A percentile compares a stretch with the other conserved stretches of the same genome.
These are phyloP conservation scores for Microbotryum silenes-acaulis DNA, from an alignment of 1,284 basidiomycete species.

Conservation along the genomic window DNA sequence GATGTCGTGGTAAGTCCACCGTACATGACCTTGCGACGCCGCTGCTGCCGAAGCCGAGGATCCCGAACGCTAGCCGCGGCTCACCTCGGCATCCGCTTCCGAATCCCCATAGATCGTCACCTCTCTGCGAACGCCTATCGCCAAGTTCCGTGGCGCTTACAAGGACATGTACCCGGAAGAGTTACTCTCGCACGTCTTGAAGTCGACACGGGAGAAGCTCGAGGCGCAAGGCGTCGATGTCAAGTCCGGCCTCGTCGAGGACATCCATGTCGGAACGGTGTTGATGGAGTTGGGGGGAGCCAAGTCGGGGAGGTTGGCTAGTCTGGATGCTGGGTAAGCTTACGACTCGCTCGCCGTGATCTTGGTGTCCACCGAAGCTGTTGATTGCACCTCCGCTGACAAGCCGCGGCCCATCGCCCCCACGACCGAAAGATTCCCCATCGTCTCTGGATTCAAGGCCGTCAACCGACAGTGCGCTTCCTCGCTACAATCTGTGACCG, in stretches of 20 bases:
- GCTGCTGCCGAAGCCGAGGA: too few relatives aligned
- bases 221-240: constrained; percentile 39
- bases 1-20: constrained; percentile 23
- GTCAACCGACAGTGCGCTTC: constrained; percentile 43
- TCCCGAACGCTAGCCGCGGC: background rate
- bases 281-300: constrained; percentile 43
- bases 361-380: constrained; percentile 9
- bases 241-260: constrained; percentile 36
- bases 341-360: constrained; percentile 22
- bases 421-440: constrained; percentile 24
- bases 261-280: constrained; percentile 42
- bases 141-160: constrained; percentile 38
- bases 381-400: constrained; percentile 1
- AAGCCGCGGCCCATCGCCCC: background rate
- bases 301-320: constrained; percentile 40
- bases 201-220: constrained; percentile 36
- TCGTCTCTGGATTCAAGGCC: constrained; percentile 34
- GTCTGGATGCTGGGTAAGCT: constrained; percentile 40
- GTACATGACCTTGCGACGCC: background rate
- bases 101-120: constrained; percentile 34
- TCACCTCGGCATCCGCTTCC: background rate
- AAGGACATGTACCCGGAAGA: constrained; percentile 41
- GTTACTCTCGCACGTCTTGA: constrained; percentile 39
- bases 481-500: constrained; percentile 40
- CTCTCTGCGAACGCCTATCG: constrained; percentile 41